These are phyloP conservation scores for Centaurea solstitialis DNA, from an alignment of 129 eudicot species.

Conservation along the genomic window DNA sequence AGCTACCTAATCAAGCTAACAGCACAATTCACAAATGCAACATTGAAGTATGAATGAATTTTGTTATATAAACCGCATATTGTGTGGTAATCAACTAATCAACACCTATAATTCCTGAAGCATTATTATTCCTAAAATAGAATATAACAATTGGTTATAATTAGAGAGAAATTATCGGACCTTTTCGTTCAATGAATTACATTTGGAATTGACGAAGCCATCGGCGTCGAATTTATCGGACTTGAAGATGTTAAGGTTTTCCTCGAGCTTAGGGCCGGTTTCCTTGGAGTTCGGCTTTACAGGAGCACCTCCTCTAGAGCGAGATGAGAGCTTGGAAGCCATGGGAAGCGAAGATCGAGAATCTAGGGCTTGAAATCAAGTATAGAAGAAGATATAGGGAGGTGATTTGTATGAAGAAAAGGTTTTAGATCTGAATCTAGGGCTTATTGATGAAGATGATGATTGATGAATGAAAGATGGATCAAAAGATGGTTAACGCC, in stretches of 20 bases:
- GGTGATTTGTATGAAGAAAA: constrained; percentile 10
- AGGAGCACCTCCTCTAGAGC: constrained; percentile 67
- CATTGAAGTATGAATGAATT: neutral
- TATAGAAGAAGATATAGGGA: neutral
- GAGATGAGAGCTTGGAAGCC: constrained; percentile 67
- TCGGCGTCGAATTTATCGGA: constrained; percentile 91
- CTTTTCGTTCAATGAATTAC: constrained; percentile 88
- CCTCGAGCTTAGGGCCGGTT: constrained; percentile 75
- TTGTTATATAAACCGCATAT: constrained; percentile 5
- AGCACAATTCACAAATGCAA: constrained; percentile 12
- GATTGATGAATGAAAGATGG: constrained; percentile 13
- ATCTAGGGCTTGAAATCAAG: constrained; percentile 34
- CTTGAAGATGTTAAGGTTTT: constrained; percentile 80
- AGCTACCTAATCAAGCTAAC: neutral
- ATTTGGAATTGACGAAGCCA: constrained; percentile 78
- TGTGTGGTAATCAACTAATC: neutral
- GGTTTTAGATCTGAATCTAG: constrained; percentile 40
- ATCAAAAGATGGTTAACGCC: constrained; percentile 20
- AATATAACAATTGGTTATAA: no score
- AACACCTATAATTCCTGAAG: neutral
- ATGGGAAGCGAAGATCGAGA: constrained; percentile 29
- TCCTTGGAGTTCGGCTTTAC: constrained; percentile 49
- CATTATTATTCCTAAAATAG: neutral
- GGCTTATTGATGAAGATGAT: no score
- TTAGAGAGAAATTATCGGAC: constrained; percentile 30